These are phyloP conservation scores for Hepatocystis sp. DNA, from an alignment of 169 alveolate species.

Conservation along the genomic window DNA sequence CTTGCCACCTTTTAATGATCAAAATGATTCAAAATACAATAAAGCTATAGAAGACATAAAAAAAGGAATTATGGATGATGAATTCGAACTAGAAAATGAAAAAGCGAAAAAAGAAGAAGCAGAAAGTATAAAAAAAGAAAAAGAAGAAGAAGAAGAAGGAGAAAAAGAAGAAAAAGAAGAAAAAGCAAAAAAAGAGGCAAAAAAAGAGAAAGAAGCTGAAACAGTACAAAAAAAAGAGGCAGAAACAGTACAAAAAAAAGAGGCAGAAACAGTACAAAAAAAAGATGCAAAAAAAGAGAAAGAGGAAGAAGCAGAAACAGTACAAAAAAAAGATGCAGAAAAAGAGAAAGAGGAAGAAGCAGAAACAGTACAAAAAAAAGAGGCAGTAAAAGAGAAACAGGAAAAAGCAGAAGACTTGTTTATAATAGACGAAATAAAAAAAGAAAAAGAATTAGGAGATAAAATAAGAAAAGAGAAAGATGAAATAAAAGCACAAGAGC, in stretches of 20 bases:
- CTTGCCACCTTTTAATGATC: not conserved
- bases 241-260: too few species aligned
- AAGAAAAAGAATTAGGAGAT: not conserved
- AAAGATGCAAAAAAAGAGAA: too few species aligned
- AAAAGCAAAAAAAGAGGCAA: slow-evolving; percentile 30
- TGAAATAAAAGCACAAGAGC: not conserved
- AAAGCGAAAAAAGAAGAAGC: slow-evolving; percentile 1
- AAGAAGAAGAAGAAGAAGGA: slow-evolving; percentile 15
- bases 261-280: too few species aligned
- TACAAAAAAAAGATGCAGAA: not conserved
- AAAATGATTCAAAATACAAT: too few species aligned
- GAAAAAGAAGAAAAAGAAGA: slow-evolving; percentile 23
- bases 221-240: too few species aligned
- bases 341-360: not conserved
- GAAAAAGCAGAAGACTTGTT: not conserved
- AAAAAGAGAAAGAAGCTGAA: slow-evolving; percentile 19
- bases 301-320: too few species aligned
- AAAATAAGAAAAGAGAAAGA: not conserved
- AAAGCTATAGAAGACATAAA: too few species aligned
- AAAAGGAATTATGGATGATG: slow-evolving; percentile 5
- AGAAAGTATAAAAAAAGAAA: slow-evolving; percentile 8
- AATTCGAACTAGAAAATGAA: not conserved
- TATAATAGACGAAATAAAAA: not conserved
- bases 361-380: not conserved
- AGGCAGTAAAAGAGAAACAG: not conserved